Evolutionary conservation across 2,329 filamentous ascomycete species (phyloP).

Genomic region (Aspergillus tubingensis): DNA sequence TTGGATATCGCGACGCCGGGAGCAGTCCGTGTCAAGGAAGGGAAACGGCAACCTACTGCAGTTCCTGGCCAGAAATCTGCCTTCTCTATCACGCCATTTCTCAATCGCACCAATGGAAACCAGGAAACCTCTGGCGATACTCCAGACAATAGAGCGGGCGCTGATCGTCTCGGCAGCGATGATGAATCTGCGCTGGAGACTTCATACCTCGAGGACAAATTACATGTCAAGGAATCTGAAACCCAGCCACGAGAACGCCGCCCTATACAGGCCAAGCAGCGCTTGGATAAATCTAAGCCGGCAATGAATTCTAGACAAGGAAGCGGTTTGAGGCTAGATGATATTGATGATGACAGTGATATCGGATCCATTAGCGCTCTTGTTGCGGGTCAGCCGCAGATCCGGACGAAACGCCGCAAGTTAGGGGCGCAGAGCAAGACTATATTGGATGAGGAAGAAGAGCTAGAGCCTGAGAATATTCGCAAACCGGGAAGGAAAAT

Average conservation of each 20-base stretch:
- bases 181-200: slow-evolving; percentile 6
- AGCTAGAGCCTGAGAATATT: slow-evolving; percentile 34
- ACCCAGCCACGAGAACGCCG: not conserved
- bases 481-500: slow-evolving; percentile 32
- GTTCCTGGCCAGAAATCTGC: slow-evolving; percentile 80
- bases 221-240: not conserved
- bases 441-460: slow-evolving; percentile 72
- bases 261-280: not conserved
- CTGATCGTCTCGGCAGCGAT: slow-evolving; percentile 15
- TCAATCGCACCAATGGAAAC: slow-evolving; percentile 71
- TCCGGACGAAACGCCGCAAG: slow-evolving; percentile 71
- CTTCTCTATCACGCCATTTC: slow-evolving; percentile 92
- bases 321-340: slow-evolving; percentile 2
- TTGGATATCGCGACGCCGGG: slow-evolving; percentile 56
- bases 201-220: not conserved
- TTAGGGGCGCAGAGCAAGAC: slow-evolving; percentile 61
- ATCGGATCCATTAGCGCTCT: slow-evolving; percentile 19
- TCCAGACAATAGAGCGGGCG: slow-evolving; percentile 29
- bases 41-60: slow-evolving; percentile 58
- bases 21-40: slow-evolving; percentile 54
- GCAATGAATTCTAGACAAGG: slow-evolving; percentile 18
- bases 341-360: slow-evolving; percentile 21
- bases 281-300: slow-evolving; percentile 2
- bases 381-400: slow-evolving; percentile 28
- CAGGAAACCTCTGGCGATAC: slow-evolving; percentile 35